Evolutionary conservation across 352 stramenopile genomes (phyloP), one percentile per base, ranked within the genome.

Genomic region (Blastocystis sp.): DNA sequence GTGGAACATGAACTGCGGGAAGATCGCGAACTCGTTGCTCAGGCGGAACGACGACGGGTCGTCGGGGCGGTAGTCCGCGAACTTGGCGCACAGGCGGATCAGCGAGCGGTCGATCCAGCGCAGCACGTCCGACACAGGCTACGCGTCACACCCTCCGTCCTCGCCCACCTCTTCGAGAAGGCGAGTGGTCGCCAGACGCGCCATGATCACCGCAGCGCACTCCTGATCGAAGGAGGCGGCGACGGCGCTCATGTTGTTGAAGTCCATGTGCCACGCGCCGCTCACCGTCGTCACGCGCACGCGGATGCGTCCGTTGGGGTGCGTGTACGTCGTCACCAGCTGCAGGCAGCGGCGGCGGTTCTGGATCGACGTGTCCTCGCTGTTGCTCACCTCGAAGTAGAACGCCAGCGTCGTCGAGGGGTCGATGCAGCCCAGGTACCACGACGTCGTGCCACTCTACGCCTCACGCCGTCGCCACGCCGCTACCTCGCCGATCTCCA

Each of bases 1-100:
- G 93, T 99, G 97, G 93, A 99, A 99, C 94, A 99, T 98, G 92
- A 99, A 99, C 93, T 99, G 97, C 65, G 98, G 97, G 92, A 98
- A 99, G 88, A 99, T 97, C 74, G 95, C 95, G 91, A 99, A 99
- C 94, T 99, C 96, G 29, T 95, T 93, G 66, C 95, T 95, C 59
- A 99, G 93, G 0, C 95, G 94, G 92, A 99, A 99, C 55, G 93
- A 97, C 76, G 93, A 96, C 41, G 96, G 96, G 91, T 99, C 96
- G 91, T 99, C 97, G 91, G 98, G 98, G 88, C 95, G 93, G 92
- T 99, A 99, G 88, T 98, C 95, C 16, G 97, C 98, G 92, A 99
- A 99, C 85, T 98, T 98, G n/a, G 96, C 92, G 80, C 96, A 98
- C 50, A 99, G 92, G 24, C 97, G 95, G 91, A 99, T 99, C 19